Evolutionary conservation across 352 stramenopile species (phyloP).

Genomic region (Pythium phragmiticola): DNA sequence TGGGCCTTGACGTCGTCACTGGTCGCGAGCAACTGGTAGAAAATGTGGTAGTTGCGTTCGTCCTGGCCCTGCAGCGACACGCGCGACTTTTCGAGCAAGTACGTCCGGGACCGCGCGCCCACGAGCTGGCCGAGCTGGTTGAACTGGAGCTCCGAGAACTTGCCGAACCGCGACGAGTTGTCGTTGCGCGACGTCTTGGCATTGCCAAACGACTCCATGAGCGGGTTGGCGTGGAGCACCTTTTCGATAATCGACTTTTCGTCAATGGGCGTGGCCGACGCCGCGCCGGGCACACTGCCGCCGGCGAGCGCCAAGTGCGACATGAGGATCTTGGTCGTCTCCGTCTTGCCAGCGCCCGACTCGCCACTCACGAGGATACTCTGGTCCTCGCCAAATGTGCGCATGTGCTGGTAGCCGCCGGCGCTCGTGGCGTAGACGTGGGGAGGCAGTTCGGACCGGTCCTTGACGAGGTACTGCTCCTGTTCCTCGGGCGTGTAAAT

Average conservation of each 20-base stretch:
- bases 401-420: conserved; percentile 81
- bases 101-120: conserved; percentile 78
- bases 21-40: conserved; percentile 93
- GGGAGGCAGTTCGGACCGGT: conserved; percentile 67
- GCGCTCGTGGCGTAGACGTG: conserved; percentile 85
- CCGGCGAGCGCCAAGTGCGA: conserved; percentile 84
- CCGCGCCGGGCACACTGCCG: conserved; percentile 40
- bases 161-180: conserved; percentile 95
- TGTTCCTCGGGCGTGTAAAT: conserved; percentile 85
- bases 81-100: conserved; percentile 86
- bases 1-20: conserved; percentile 47
- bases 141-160: conserved; percentile 96
- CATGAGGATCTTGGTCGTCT: conserved; percentile 97
- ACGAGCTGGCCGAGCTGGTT: conserved; percentile 83
- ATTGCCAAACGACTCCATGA: conserved; percentile 96
- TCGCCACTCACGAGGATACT: conserved; percentile 86
- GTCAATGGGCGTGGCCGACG: conserved; percentile 21
- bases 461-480: conserved; percentile 73
- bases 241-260: conserved; percentile 79
- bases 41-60: conserved; percentile 99
- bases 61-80: conserved; percentile 90
- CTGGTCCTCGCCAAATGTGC: conserved; percentile 76
- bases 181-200: conserved; percentile 96
- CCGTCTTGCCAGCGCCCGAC: conserved; percentile 93
- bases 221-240: conserved; percentile 79